A percentile compares a stretch with the other conserved stretches of the same genome.
These are phyloP conservation scores for Candida labiduridarum DNA, from an alignment of 1,139 yeast genomes.

Conservation along the genomic window DNA sequence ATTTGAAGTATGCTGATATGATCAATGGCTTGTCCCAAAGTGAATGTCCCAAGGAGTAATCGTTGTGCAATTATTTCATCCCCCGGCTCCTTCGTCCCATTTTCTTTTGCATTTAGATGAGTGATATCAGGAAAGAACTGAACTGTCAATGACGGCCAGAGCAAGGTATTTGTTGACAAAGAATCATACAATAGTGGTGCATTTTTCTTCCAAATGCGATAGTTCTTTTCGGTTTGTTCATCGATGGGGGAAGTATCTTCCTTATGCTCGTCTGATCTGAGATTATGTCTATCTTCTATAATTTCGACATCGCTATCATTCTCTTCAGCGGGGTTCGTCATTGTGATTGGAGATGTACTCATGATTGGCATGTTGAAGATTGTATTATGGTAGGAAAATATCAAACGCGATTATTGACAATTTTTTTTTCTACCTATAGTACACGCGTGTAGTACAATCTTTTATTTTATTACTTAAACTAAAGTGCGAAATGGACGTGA, in stretches of 20 bases:
- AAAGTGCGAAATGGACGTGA: no score
- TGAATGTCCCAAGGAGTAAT: conserved; percentile 44
- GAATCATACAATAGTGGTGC: conserved; percentile 54
- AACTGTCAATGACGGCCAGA: conserved; percentile 59
- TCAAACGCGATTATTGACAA: background rate
- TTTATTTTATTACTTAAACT: no score
- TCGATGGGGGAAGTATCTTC: conserved; percentile 22
- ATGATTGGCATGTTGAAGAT: background rate
- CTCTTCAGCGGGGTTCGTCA: background rate
- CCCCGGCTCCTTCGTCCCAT: conserved; percentile 34
- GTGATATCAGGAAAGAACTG: conserved; percentile 60
- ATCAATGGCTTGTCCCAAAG: conserved; percentile 46
- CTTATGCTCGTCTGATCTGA: background rate
- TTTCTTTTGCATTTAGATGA: conserved; percentile 17
- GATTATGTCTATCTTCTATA: background rate
- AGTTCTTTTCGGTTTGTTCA: conserved; percentile 33
- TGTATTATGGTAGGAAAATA: background rate
- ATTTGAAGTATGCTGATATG: conserved; percentile 41
- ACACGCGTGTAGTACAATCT: background rate
- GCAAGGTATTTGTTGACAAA: conserved; percentile 47
- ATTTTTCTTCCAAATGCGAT: conserved; percentile 58
- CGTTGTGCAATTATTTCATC: conserved; percentile 31
- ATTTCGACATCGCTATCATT: background rate
- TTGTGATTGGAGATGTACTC: background rate
- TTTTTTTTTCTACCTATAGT: background rate